phyloP scores from a whole-genome alignment of 495 filamentous ascomycete genomes.

The Aspergillus baeticus region DNA sequence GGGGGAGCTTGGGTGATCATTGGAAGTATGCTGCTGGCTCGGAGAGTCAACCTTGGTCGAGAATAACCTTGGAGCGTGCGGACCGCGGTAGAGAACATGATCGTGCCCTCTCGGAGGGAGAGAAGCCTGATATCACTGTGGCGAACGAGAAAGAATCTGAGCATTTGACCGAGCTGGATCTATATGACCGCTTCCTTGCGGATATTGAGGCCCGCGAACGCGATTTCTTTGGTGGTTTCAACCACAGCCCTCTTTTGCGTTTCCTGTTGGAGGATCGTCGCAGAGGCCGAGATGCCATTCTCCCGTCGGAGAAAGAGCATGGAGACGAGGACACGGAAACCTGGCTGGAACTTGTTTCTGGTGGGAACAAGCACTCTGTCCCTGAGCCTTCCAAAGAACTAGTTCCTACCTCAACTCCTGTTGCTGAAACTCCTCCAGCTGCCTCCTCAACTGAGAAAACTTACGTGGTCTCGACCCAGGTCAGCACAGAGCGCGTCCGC shows the following conservation, averaged over 20 bases:
- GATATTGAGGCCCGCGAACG: conserved; percentile 38
- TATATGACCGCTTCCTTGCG: conserved; percentile 47
- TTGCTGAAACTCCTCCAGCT: not conserved
- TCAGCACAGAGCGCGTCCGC: conserved; percentile 52
- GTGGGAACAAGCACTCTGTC: conserved; percentile 31
- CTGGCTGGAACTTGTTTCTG: conserved; percentile 34
- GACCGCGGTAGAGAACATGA: conserved; percentile 12
- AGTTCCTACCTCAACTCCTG: not conserved
- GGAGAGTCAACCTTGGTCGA: conserved; percentile 24
- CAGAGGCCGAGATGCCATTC: conserved; percentile 17
- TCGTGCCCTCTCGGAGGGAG: not conserved
- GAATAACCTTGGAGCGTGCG: conserved; percentile 25
- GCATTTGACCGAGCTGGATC: conserved; percentile 39
- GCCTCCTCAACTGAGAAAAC: conserved; percentile 9
- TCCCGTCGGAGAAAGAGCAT: conserved; percentile 11
- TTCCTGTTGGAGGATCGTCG: conserved; percentile 33
- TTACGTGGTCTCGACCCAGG: conserved; percentile 56
- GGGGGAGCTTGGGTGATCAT: conserved; percentile 39
- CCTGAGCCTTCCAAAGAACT: conserved; percentile 20
- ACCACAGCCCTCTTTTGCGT: conserved; percentile 35
- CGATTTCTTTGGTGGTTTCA: conserved; percentile 23
- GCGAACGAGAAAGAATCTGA: conserved; percentile 10
- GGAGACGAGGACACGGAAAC: conserved; percentile 25
- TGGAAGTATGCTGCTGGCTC: conserved; percentile 32
- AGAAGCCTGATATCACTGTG: not conserved